phyloP scores from a whole-genome alignment of 495 filamentous ascomycete genomes.

The Barbatosphaeria neglecta region DNA sequence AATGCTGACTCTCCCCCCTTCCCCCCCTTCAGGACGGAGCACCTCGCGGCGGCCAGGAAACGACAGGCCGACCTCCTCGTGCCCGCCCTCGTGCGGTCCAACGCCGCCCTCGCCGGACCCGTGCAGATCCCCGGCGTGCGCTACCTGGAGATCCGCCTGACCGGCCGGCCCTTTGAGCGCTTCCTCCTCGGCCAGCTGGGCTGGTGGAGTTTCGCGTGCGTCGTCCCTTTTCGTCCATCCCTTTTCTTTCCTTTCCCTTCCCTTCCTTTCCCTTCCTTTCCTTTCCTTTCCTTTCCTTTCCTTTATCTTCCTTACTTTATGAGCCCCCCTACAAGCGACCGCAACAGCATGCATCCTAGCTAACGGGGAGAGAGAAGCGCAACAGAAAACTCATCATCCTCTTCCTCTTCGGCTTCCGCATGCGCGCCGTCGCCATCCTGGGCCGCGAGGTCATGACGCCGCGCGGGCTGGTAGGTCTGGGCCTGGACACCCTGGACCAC shows the following conservation, averaged over 20 bases:
- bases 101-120: constrained; percentile 29
- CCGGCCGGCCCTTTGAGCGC: constrained; percentile 57
- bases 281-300: too few relatives aligned
- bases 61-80: constrained; percentile 33
- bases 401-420: constrained; percentile 52
- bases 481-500: constrained; percentile 50
- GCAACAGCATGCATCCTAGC: not conserved
- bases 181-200: constrained; percentile 58
- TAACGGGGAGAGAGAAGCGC: not conserved
- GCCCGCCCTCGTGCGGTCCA: constrained; percentile 25
- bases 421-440: constrained; percentile 54
- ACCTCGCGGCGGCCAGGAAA: constrained; percentile 55
- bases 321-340: too few relatives aligned
- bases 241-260: too few relatives aligned
- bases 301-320: too few relatives aligned
- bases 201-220: constrained; percentile 52
- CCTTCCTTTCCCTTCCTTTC: too few relatives aligned
- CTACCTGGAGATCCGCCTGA: constrained; percentile 56
- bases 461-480: constrained; percentile 55
- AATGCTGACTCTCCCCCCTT: too few relatives aligned
- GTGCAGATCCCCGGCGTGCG: constrained; percentile 47
- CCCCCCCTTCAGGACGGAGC: constrained; percentile 52
- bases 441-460: constrained; percentile 56
- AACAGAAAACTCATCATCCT: constrained; percentile 46
- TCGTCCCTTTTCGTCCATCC: too few relatives aligned